Evolutionary conservation across 441 rosid genomes (phyloP).

Genomic region (Biscutella auriculata): DNA sequence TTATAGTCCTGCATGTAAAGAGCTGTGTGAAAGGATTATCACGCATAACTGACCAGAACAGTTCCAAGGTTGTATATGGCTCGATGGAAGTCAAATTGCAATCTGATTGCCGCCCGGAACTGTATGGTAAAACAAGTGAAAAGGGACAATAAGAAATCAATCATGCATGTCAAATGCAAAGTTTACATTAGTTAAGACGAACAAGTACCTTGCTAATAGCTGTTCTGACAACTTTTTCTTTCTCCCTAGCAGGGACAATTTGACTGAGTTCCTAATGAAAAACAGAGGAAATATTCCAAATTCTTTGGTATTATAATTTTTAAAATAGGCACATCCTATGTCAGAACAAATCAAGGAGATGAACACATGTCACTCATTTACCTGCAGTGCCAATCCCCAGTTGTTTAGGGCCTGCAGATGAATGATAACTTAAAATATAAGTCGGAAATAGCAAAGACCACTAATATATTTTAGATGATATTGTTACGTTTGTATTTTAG

Average conservation of each 20-base stretch:
- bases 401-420: slow-evolving; percentile 85
- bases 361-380: slow-evolving; percentile 17
- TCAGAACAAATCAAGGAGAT: slow-evolving; percentile 2
- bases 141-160: not conserved
- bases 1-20: not conserved
- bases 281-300: slow-evolving; percentile 2
- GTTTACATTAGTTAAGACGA: slow-evolving; percentile 19
- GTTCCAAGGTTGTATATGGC: slow-evolving; percentile 98
- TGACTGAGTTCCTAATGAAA: slow-evolving; percentile 81
- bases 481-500: not conserved
- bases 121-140: slow-evolving; percentile 28
- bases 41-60: slow-evolving; percentile 63
- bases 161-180: not conserved
- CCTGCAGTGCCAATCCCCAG: slow-evolving; percentile 98
- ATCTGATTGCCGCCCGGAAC: slow-evolving; percentile 90
- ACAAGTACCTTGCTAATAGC: slow-evolving; percentile 85
- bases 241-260: slow-evolving; percentile 90
- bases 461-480: not conserved
- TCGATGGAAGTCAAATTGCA: slow-evolving; percentile 95
- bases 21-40: not conserved
- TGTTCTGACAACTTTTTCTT: slow-evolving; percentile 83
- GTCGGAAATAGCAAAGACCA: not conserved
- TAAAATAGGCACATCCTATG: not conserved
- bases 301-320: not conserved
- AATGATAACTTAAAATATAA: slow-evolving; percentile 15